Evolutionary conservation across 2,329 filamentous ascomycete species (phyloP).

Genomic region (Phoma sp.): DNA sequence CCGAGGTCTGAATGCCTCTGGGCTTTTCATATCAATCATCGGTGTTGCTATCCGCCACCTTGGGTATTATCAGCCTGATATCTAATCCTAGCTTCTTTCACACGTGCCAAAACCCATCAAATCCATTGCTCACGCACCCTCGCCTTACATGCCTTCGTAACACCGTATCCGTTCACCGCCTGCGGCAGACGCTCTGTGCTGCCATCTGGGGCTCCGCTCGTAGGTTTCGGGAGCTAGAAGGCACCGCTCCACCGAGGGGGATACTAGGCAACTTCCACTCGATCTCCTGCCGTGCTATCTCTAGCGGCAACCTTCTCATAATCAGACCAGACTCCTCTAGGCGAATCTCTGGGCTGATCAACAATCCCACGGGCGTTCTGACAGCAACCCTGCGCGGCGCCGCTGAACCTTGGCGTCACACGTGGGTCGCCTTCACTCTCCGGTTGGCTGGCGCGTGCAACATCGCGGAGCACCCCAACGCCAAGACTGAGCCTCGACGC

Average conservation of each 20-base stretch:
- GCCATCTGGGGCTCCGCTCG: constrained; percentile 13
- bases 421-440: constrained; percentile 12
- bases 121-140: not conserved
- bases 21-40: not conserved
- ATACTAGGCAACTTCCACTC: constrained; percentile 4
- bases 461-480: constrained; percentile 7
- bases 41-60: not conserved
- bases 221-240: constrained; percentile 9
- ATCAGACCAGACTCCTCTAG: constrained; percentile 4
- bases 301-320: constrained; percentile 2
- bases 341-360: constrained; percentile 16
- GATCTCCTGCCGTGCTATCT: constrained; percentile 5
- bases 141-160: constrained; percentile 6
- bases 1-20: not conserved
- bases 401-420: constrained; percentile 17
- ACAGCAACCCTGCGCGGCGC: constrained; percentile 7
- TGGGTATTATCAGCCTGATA: not conserved
- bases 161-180: constrained; percentile 1
- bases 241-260: constrained; percentile 4
- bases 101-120: not conserved
- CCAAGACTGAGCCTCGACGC: constrained; percentile 15
- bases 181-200: not conserved
- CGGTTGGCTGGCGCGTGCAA: constrained; percentile 11
- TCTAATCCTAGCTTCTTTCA: not conserved
- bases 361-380: constrained; percentile 5